A percentile compares a stretch with the other conserved stretches of the same genome.
Evolutionary conservation across 164 flowering plant genomes (phyloP).

Genomic region (Aristolochia fimbriata): DNA sequence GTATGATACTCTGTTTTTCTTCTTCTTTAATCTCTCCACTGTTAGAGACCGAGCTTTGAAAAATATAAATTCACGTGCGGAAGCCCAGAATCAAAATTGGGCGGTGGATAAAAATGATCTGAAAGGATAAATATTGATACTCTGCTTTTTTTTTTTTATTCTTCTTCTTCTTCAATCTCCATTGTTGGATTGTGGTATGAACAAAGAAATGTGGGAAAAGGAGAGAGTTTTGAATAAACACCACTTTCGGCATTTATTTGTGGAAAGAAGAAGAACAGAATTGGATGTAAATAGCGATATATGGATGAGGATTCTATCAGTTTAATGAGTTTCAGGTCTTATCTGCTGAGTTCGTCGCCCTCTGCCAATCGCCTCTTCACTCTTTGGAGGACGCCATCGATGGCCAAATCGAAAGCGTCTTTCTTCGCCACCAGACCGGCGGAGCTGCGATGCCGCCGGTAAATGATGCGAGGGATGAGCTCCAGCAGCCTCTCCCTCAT

Average conservation of each 20-base stretch:
- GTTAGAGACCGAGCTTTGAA: too few relatives aligned
- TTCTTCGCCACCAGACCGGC: conserved; percentile 38
- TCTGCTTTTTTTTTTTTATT: too few relatives aligned
- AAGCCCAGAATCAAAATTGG: too few relatives aligned
- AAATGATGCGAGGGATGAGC: conserved; percentile 60
- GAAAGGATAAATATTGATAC: too few relatives aligned
- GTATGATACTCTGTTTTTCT: too few relatives aligned
- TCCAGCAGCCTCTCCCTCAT: conserved; percentile 78
- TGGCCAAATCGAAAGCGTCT: conserved; percentile 88
- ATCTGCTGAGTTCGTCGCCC: background rate
- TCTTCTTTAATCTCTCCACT: too few relatives aligned
- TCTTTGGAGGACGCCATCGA: conserved; percentile 53
- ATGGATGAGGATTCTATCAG: too few relatives aligned
- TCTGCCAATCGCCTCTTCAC: conserved; percentile 18
- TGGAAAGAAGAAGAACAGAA: background rate
- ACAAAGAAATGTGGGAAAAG: background rate
- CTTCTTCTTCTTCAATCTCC: too few relatives aligned
- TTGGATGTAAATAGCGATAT: too few relatives aligned
- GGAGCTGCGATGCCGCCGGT: conserved; percentile 75
- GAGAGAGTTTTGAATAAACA: background rate
- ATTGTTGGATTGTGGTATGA: too few relatives aligned
- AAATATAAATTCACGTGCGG: too few relatives aligned
- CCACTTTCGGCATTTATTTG: background rate
- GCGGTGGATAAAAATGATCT: too few relatives aligned
- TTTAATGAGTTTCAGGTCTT: background rate